Evolutionary conservation across 2,329 filamentous ascomycete species (phyloP).

Genomic region (Fusarium chuoi): DNA sequence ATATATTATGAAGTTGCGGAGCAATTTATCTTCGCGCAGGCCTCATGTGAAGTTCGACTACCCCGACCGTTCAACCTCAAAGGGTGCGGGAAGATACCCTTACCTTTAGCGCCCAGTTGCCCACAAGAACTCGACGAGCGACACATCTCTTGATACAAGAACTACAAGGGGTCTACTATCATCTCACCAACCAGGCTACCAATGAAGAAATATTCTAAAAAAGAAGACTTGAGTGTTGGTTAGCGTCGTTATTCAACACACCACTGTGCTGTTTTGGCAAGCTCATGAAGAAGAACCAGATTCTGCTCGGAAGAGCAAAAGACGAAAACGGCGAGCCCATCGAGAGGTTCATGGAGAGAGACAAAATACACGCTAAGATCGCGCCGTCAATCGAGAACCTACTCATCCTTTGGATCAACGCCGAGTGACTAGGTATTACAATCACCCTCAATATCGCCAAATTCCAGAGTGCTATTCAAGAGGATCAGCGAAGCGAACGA

Average conservation of each 20-base stretch:
- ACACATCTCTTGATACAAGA: too few species aligned
- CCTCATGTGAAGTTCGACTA: fast-evolving
- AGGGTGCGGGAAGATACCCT: neutral
- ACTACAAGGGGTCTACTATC: too few species aligned
- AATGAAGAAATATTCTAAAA: neutral
- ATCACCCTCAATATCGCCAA: neutral
- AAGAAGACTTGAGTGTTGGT: neutral
- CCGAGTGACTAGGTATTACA: neutral
- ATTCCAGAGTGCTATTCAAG: neutral
- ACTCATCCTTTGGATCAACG: neutral
- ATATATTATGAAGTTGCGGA: neutral
- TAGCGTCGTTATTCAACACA: neutral
- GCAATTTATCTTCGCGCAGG: neutral
- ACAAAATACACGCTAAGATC: neutral
- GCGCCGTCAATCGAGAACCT: neutral
- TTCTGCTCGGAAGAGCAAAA: neutral
- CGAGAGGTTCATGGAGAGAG: neutral
- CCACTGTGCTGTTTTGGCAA: neutral
- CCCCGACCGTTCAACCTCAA: neutral
- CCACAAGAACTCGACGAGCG: too few species aligned
- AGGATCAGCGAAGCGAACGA: neutral
- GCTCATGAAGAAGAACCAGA: neutral
- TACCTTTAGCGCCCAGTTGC: too few species aligned
- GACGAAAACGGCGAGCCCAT: neutral
- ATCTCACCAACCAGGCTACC: neutral